Evolutionary conservation across 306 rosid genomes (phyloP).

Genomic region (Cotoneaster glaucophyllus): DNA sequence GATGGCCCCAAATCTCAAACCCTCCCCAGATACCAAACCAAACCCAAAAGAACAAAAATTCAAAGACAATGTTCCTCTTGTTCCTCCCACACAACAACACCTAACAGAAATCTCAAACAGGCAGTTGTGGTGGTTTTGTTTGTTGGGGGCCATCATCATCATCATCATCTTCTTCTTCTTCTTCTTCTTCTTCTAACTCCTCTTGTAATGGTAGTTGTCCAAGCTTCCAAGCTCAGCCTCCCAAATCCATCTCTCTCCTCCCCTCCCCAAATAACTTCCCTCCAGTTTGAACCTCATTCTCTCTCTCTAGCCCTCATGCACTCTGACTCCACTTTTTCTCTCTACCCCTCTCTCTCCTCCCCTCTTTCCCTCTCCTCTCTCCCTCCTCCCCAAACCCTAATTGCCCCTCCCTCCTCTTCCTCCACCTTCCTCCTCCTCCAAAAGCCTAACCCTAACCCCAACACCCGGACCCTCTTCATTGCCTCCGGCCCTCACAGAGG

Average conservation of each 20-base stretch:
- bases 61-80: neutral
- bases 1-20: neutral
- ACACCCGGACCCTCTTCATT: constrained; percentile 44
- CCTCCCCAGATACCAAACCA: neutral
- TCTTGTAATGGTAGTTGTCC: constrained; percentile 45
- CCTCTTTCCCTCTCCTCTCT: constrained; percentile 32
- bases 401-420: constrained; percentile 69
- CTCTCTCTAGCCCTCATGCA: constrained; percentile 77
- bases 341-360: constrained; percentile 61
- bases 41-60: neutral
- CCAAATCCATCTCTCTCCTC: constrained; percentile 49
- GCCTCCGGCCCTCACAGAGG: constrained; percentile 52
- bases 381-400: constrained; percentile 48
- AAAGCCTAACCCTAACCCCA: constrained; percentile 31
- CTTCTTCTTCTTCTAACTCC: neutral
- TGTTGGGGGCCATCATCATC: neutral
- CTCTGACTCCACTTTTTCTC: constrained; percentile 78
- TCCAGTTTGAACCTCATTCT: constrained; percentile 71
- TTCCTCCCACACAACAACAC: neutral
- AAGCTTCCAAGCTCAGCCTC: constrained; percentile 44
- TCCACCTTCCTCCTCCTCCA: constrained; percentile 71
- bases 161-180: neutral
- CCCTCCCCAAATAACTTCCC: constrained; percentile 40
- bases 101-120: constrained; percentile 1
- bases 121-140: neutral